A percentile compares a stretch with the other conserved stretches of the same genome.
These are phyloP conservation scores for Wickerhamomyces queroliae DNA, from an alignment of 805 yeast species.

Conservation along the genomic window DNA sequence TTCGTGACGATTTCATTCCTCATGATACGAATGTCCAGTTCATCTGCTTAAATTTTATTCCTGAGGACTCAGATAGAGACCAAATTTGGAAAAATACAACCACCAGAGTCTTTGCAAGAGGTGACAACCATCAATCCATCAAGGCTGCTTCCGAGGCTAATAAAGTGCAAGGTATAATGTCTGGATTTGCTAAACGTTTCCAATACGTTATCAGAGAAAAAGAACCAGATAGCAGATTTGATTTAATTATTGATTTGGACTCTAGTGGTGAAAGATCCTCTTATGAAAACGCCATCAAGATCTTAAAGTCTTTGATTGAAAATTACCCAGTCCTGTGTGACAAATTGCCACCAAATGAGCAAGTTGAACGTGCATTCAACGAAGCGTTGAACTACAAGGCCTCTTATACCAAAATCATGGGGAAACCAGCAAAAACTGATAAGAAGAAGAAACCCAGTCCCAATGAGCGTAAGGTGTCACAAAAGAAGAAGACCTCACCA, in stretches of 20 bases:
- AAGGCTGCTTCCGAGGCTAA: slow-evolving; percentile 43
- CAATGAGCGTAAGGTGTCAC: slow-evolving; percentile 3
- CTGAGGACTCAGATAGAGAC: slow-evolving; percentile 27
- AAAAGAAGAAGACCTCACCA: slow-evolving; percentile 22
- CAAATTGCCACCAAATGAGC: slow-evolving; percentile 33
- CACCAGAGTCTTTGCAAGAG: slow-evolving; percentile 58
- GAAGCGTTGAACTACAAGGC: slow-evolving; percentile 54
- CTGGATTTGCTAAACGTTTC: slow-evolving; percentile 65
- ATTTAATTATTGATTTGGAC: slow-evolving; percentile 53
- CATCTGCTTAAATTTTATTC: slow-evolving; percentile 65
- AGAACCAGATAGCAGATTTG: slow-evolving; percentile 65
- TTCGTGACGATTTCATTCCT: slow-evolving; percentile 38
- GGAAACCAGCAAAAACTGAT: slow-evolving; percentile 9
- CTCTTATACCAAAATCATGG: slow-evolving; percentile 31
- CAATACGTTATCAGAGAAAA: slow-evolving; percentile 44
- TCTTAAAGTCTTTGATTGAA: slow-evolving; percentile 33
- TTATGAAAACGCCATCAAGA: slow-evolving; percentile 37
- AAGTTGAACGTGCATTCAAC: slow-evolving; percentile 40
- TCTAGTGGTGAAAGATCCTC: slow-evolving; percentile 39
- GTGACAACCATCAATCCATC: slow-evolving; percentile 86
- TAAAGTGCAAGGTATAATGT: slow-evolving; percentile 56
- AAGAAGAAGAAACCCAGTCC: slow-evolving; percentile 6
- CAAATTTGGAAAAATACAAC: slow-evolving; percentile 47
- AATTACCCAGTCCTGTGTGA: slow-evolving; percentile 40
- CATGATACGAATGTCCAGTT: slow-evolving; percentile 42